A percentile compares a stretch with the other conserved stretches of the same genome.
phyloP scores from a whole-genome alignment of 2,329 filamentous ascomycete genomes.

The Pseudogymnoascus sp. region DNA sequence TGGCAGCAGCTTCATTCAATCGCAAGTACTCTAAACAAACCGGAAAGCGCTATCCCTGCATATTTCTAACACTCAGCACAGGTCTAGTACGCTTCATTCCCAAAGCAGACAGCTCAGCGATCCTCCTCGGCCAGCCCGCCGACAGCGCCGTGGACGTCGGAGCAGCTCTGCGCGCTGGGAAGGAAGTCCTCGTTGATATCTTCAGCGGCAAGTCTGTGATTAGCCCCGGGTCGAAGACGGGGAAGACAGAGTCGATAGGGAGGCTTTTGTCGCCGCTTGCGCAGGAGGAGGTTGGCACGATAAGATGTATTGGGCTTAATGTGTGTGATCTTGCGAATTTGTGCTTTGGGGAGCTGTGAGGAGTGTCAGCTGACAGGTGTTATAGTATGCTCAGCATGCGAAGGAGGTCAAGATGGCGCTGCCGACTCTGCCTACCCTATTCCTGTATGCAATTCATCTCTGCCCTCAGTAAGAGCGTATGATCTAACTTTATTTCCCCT shows the following conservation, averaged over 20 bases:
- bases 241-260: conserved; percentile 37
- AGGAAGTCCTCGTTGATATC: conserved; percentile 48
- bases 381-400: conserved; percentile 39
- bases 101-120: conserved; percentile 38
- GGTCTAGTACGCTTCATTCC: conserved; percentile 54
- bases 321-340: conserved; percentile 25
- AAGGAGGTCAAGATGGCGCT: conserved; percentile 38
- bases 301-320: conserved; percentile 45
- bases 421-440: conserved; percentile 35
- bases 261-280: conserved; percentile 37
- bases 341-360: not conserved
- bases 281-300: conserved; percentile 37
- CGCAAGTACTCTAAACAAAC: conserved; percentile 6
- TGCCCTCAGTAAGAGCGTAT: not conserved
- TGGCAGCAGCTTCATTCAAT: conserved; percentile 4
- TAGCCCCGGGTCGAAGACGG: conserved; percentile 45
- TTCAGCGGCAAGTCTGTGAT: conserved; percentile 54
- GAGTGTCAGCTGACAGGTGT: not conserved
- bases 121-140: conserved; percentile 50
- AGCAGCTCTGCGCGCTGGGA: conserved; percentile 45
- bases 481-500: conserved; percentile 14
- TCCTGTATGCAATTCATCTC: conserved; percentile 20
- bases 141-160: conserved; percentile 50
- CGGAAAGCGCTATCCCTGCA: not conserved
- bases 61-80: conserved; percentile 21